Conservation (phyloP, 768 basidiomycete species). For the Boletellus sp. region DNA sequence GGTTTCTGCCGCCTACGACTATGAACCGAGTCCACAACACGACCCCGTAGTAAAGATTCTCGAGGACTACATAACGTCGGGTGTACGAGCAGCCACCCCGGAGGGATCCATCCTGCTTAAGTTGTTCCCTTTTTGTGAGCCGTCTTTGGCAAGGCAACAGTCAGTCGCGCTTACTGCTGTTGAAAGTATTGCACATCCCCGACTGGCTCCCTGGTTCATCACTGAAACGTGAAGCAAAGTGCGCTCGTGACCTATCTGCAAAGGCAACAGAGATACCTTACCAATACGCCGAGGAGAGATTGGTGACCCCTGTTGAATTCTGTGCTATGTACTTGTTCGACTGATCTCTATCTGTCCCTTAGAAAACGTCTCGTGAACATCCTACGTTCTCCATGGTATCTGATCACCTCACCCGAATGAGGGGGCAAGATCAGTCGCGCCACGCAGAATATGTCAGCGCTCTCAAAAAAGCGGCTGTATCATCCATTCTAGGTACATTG, state of each 20-base stretch:
- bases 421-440: neutral
- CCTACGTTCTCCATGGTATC: constrained; percentile 3
- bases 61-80: neutral
- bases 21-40: constrained; percentile 1
- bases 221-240: neutral
- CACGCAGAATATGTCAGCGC: neutral
- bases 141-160: too few species aligned
- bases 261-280: constrained; percentile 3
- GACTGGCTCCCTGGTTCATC: constrained; percentile 18
- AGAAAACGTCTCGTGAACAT: neutral
- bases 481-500: constrained; percentile 4
- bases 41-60: constrained; percentile 4
- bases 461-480: constrained; percentile 3
- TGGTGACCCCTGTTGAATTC: neutral
- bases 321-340: too few species aligned
- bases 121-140: constrained; percentile 9
- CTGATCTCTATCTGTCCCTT: too few species aligned
- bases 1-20: constrained; percentile 5
- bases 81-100: neutral
- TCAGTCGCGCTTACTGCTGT: constrained; percentile 1
- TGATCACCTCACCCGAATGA: neutral
- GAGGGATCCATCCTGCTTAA: neutral
- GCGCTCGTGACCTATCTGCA: neutral
- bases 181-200: constrained; percentile 21
- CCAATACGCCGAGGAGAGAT: constrained; percentile 1